Percentiles rank a stretch among this genome's conserved stretches.
These are phyloP conservation scores for Lophium mytilinum DNA, from an alignment of 495 filamentous ascomycete genomes.

Conservation along the genomic window DNA sequence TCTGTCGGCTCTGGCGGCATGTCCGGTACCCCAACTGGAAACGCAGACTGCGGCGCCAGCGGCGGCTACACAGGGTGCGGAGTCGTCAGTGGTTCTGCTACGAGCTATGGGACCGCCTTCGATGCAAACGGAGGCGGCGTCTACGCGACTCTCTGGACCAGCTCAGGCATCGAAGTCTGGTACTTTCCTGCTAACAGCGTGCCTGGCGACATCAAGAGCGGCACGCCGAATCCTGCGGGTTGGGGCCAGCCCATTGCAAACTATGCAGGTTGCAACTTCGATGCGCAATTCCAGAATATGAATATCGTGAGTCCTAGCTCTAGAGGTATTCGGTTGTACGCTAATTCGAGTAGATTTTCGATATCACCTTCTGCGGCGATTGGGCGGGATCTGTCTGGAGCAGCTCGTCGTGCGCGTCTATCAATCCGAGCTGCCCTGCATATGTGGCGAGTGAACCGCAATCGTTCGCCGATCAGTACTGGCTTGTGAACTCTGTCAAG, in stretches of 20 bases:
- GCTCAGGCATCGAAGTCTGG: slow-evolving; percentile 26
- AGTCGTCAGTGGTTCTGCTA: slow-evolving; percentile 10
- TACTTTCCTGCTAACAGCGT: slow-evolving; percentile 23
- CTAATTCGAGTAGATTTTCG: slow-evolving; percentile 32
- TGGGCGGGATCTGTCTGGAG: slow-evolving; percentile 30
- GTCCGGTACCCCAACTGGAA: slow-evolving; percentile 10
- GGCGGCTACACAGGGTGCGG: slow-evolving; percentile 25
- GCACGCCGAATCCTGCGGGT: slow-evolving; percentile 22
- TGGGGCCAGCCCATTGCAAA: slow-evolving; percentile 26
- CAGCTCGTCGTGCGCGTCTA: slow-evolving; percentile 9
- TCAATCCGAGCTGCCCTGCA: slow-evolving; percentile 26
- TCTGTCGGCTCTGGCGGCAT: slow-evolving; percentile 8
- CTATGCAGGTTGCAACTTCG: slow-evolving; percentile 28
- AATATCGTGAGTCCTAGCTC: slow-evolving; percentile 44
- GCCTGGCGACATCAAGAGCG: slow-evolving; percentile 19
- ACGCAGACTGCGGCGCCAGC: slow-evolving; percentile 28
- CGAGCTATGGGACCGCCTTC: slow-evolving; percentile 26
- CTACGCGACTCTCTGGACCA: slow-evolving; percentile 28
- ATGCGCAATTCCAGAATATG: slow-evolving; percentile 25
- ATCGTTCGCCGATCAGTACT: slow-evolving; percentile 31
- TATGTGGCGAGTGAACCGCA: slow-evolving; percentile 29
- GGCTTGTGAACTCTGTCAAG: slow-evolving; percentile 32
- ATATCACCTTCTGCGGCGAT: slow-evolving; percentile 31
- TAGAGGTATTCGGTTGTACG: slow-evolving; percentile 46
- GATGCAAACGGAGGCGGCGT: slow-evolving; percentile 30